phyloP scores from a whole-genome alignment of 148 eudicot species.

The Vaccinium corymbosum region DNA sequence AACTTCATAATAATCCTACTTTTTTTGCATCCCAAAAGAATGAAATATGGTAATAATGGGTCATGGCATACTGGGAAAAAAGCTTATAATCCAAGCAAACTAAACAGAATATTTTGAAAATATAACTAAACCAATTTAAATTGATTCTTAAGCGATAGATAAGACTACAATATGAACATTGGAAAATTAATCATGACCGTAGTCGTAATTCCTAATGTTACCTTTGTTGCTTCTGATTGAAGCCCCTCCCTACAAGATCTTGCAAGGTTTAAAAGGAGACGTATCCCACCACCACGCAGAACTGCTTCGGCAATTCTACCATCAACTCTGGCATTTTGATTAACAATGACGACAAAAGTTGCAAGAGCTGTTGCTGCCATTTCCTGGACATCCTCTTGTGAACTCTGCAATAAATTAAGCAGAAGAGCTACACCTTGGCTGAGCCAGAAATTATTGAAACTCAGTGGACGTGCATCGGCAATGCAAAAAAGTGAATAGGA shows the following conservation, averaged over 20 bases:
- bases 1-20: background rate
- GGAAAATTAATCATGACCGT: background rate
- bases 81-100: background rate
- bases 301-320: constrained; percentile 77
- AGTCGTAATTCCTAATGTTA: background rate
- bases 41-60: background rate
- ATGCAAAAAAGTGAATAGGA: constrained; percentile 76
- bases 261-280: constrained; percentile 71
- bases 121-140: background rate
- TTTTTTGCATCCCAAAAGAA: background rate
- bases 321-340: constrained; percentile 81
- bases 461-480: constrained; percentile 59
- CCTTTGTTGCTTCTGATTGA: constrained; percentile 92
- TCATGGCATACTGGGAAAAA: background rate
- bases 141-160: background rate
- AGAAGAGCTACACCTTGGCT: constrained; percentile 69
- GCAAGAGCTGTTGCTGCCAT: constrained; percentile 87
- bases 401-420: constrained; percentile 73
- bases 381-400: constrained; percentile 94
- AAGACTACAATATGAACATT: background rate
- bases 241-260: constrained; percentile 89
- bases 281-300: constrained; percentile 75
- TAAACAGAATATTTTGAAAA: background rate
- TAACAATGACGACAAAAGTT: constrained; percentile 83
- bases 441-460: constrained; percentile 83